Evolutionary conservation across 129 eudicot species (phyloP), one percentile per base, ranked within the genome.

Genomic region (Dittrichia graveolens): DNA sequence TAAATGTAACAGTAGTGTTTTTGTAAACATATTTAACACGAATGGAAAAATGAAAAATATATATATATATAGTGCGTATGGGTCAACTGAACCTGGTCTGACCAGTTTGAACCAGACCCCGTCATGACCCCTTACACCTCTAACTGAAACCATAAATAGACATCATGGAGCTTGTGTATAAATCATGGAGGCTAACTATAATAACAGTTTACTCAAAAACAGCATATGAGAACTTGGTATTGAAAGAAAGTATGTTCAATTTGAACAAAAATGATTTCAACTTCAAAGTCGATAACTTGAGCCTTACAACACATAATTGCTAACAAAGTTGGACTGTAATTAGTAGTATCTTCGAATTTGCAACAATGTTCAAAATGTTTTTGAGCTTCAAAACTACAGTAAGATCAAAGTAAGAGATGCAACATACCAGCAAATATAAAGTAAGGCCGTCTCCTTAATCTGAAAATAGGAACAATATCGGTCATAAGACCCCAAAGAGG

Each of bases 401-500:
- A 31, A 5, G 6, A 34, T 48, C 42, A 72, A 59, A 48, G 16
- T 9, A 48, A 11, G 31, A 52, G 8, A 11, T 43, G 11, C 5
- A 67, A 4, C 8, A 61, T 85, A 89, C 98, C 98, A 49, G 96
- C 90, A 68, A 93, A 78, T 38, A 93, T 73, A 84, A 93, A 93
- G 69, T 93, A 93, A 40, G 98, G 98, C n/a, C 96, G 81, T 60
- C 98, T 83, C 12, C 93, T 70, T 42, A 77, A 78, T 38, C 98
- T 90, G 42, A 80, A 61, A 59, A 93, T 72, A 5, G 96, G 92
- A 67, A 93, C 86, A 63, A 83, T 88, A 82, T 92, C 96, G 49
- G 95, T 89, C 56, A 89, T 78, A 57, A 93, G 87, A 63, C 98
- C 98, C 95, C 95, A 89, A 58, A 87, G 52, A 72, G 98, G 98